A percentile compares a stretch with the other conserved stretches of the same genome.
Conservation (phyloP, 257 asterid genomes). For the Capsicum rhomboideum region DNA sequence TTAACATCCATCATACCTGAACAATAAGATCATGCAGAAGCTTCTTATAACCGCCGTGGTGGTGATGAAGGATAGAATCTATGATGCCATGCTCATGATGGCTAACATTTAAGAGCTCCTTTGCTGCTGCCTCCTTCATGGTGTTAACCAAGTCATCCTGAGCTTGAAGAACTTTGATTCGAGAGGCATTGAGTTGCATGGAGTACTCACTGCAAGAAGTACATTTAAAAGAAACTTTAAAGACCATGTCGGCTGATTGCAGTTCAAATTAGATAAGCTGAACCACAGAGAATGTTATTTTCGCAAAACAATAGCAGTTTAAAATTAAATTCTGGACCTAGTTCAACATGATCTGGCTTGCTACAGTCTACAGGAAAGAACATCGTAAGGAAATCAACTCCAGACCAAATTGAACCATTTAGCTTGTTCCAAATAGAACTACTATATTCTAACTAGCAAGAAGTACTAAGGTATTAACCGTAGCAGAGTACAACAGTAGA, state of each 20-base stretch:
- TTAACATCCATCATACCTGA: slow-evolving; percentile 40
- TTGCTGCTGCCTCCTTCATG: slow-evolving; percentile 59
- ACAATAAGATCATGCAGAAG: slow-evolving; percentile 69
- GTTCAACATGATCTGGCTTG: neutral
- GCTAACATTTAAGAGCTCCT: slow-evolving; percentile 59
- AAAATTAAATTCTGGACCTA: neutral
- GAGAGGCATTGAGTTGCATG: slow-evolving; percentile 81
- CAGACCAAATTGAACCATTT: neutral
- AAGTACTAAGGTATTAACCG: neutral
- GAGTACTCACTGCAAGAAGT: slow-evolving; percentile 59
- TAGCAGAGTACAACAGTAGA: neutral
- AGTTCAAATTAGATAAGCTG: neutral
- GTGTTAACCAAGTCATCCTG: slow-evolving; percentile 67
- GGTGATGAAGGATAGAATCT: neutral
- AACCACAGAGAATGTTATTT: neutral
- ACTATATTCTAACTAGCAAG: neutral
- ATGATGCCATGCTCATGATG: slow-evolving; percentile 28
- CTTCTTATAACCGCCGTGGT: slow-evolving; percentile 24
- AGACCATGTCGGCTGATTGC: neutral
- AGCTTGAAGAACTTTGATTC: slow-evolving; percentile 78
- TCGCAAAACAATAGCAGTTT: neutral
- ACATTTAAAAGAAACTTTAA: neutral
- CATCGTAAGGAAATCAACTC: neutral
- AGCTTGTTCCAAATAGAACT: neutral
- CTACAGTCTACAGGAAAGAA: neutral